Evolutionary conservation across 1,139 yeast genomes (phyloP).

Genomic region (Kluyveromyces sp.): DNA sequence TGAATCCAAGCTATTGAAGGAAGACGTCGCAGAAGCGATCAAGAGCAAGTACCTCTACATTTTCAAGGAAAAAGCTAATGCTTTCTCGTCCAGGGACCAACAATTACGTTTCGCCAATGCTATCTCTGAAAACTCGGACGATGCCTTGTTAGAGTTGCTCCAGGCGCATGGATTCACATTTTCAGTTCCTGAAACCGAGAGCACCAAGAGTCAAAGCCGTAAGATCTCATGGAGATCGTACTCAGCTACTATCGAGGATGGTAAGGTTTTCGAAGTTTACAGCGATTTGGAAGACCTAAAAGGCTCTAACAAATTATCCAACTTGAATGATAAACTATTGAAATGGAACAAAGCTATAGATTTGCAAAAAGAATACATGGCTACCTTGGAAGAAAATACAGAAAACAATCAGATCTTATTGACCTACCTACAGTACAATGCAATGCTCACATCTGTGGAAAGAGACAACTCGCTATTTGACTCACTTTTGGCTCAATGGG

Average conservation of each 20-base stretch:
- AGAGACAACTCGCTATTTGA: conserved; percentile 55
- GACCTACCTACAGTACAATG: conserved; percentile 67
- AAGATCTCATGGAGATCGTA: conserved; percentile 66
- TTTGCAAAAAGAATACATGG: conserved; percentile 45
- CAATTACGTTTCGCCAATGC: conserved; percentile 15
- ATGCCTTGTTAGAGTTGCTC: conserved; percentile 34
- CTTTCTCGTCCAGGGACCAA: conserved; percentile 19
- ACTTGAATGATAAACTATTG: conserved; percentile 41
- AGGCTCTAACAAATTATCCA: conserved; percentile 6
- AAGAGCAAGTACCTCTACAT: conserved; percentile 24
- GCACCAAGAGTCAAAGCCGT: conserved; percentile 26
- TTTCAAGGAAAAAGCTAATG: conserved; percentile 22
- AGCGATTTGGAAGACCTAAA: conserved; percentile 27
- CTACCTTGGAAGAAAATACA: conserved; percentile 36
- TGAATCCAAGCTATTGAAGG: conserved; percentile 10
- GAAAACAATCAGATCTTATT: conserved; percentile 70
- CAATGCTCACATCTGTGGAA: conserved; percentile 56
- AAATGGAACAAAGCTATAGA: conserved; percentile 52
- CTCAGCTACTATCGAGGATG: conserved; percentile 59
- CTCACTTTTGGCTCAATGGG: conserved; percentile 30
- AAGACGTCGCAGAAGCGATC: conserved; percentile 15
- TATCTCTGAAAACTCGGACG: conserved; percentile 28
- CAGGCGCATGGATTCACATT: conserved; percentile 31
- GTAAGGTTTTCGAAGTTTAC: conserved; percentile 59
- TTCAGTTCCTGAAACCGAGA: conserved; percentile 17